These are phyloP conservation scores for Cystofilobasidium ferigula DNA, from an alignment of 768 basidiomycete species.

Conservation along the genomic window DNA sequence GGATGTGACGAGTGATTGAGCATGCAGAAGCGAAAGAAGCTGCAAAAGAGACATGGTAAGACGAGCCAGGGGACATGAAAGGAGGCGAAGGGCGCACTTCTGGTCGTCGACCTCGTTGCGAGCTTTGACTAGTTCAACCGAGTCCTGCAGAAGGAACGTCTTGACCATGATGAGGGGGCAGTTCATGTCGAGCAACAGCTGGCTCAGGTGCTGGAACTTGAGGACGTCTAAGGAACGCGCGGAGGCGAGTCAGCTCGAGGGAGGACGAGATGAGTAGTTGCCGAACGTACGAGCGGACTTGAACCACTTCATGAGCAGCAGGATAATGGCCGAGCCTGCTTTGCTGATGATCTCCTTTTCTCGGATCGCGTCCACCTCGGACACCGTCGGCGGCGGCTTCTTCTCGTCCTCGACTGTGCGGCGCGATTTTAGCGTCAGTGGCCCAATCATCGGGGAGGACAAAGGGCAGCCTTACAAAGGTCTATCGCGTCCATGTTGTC, in stretches of 20 bases:
- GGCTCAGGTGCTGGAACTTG: conserved; percentile 98
- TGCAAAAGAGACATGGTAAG: conserved; percentile 35
- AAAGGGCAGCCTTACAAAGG: not conserved
- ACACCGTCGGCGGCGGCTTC: conserved; percentile 56
- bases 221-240: conserved; percentile 64
- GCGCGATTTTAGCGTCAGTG: too few relatives aligned
- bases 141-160: conserved; percentile 96
- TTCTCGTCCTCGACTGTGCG: conserved; percentile 22
- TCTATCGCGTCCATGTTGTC: conserved; percentile 30
- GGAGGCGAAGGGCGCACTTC: conserved; percentile 47
- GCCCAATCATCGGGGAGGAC: not conserved
- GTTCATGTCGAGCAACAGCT: conserved; percentile 86
- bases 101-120: conserved; percentile 78
- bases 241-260: conserved; percentile 2
- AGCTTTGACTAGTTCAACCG: conserved; percentile 67
- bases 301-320: conserved; percentile 92
- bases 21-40: conserved; percentile 93
- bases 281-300: conserved; percentile 94
- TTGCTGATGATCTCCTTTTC: conserved; percentile 97
- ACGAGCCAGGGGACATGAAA: not conserved
- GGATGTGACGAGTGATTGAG: conserved; percentile 60
- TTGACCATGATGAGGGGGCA: conserved; percentile 85
- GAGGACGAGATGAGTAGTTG: too few relatives aligned
- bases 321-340: conserved; percentile 84
- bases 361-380: conserved; percentile 83